Evolutionary conservation across 2,329 filamentous ascomycete genomes (phyloP).

Genomic region (Colletotrichum lentis): DNA sequence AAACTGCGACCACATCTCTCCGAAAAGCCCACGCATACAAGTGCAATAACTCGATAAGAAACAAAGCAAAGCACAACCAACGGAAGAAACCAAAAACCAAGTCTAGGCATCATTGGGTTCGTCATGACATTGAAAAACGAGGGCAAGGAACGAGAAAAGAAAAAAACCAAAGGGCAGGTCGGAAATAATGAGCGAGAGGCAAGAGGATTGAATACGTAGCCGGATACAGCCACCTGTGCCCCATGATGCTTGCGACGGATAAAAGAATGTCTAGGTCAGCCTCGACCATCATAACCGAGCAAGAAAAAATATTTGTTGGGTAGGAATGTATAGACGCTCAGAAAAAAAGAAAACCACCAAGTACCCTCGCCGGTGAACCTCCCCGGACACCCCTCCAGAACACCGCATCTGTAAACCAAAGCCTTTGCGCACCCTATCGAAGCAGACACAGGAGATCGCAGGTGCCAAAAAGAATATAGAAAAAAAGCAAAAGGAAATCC

Average conservation of each 20-base stretch:
- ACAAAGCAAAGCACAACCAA: background rate
- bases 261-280: slow-evolving; percentile 21
- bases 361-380: background rate
- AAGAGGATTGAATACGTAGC: background rate
- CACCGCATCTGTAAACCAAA: background rate
- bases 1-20: background rate
- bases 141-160: too few species aligned
- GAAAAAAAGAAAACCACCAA: background rate
- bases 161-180: too few species aligned
- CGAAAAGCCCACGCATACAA: background rate
- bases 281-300: background rate
- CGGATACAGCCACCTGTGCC: background rate
- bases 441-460: background rate
- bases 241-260: background rate
- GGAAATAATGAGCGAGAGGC: too few species aligned
- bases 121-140: background rate
- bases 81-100: background rate
- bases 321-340: slow-evolving; percentile 15
- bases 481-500: background rate
- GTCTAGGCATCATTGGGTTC: slow-evolving; percentile 5
- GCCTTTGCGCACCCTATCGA: background rate
- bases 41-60: background rate
- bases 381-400: background rate
- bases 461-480: slow-evolving; percentile 15
- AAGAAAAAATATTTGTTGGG: background rate